Base-by-base conservation (phyloP, 202 grass and related monocot species). In the Dendrocalamus latiflorus region DNA sequence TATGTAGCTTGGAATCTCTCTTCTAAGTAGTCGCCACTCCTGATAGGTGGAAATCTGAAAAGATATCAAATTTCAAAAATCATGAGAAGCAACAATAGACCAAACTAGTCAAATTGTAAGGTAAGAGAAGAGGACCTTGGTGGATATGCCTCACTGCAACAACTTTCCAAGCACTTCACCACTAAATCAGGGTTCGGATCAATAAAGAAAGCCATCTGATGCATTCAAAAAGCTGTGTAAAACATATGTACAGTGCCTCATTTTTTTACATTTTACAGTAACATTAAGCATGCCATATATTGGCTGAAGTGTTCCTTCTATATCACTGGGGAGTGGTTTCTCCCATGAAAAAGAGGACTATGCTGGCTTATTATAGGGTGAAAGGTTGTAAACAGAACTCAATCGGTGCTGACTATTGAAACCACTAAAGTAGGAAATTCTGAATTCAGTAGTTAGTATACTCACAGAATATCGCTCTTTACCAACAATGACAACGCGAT, bases 381-480 rank as follows among this genome's bases (percentile, higher is more conserved):
- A 53, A 37, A 1, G 16, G 34, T 38, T 41, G 38, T 60, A 80
- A 83, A 51, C 45, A 65, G 8, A 26, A 65, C 7, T 47, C 6
- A 36, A 74, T 37, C 9, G 2, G 16, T 26, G 28, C 17, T 36
- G 51, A 37, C 48, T 33, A 74, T 38, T 80, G 74, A 78, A 90
- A 90, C 75, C 0, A 37, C n/a, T 68, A 13, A 14, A 45, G 15
- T 39, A 6, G 3, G 38, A 76, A 50, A 15, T 58, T 17, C 16
- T 64, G 24, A 83, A 83, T 42, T 70, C 2, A 47, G 13, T 41
- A 43, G 59, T 42, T 41, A 77, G 79, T n/a, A 28, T 33, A 84
- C 91, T 93, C 90, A 94, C 95, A 76, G 95, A 98, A 80, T 98
- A 95, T 15, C 92, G 80, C 61, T 95, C 93, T 86, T 76, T 76